Evolutionary conservation across 371 early-diverging fungal genomes (phyloP).

Genomic region (Nosema bombycis): DNA sequence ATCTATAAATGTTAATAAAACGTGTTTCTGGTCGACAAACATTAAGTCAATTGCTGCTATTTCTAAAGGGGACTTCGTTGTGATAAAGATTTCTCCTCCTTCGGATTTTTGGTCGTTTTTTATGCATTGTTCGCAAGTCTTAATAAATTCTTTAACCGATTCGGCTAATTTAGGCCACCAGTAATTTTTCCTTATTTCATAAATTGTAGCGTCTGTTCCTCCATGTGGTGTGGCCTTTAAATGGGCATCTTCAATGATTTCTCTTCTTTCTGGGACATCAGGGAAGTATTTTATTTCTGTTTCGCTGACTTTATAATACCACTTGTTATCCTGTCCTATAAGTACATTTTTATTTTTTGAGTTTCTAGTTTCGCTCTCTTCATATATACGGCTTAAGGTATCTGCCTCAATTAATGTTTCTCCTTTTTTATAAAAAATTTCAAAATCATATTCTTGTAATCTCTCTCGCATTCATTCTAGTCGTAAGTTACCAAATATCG

Average conservation of each 20-base stretch:
- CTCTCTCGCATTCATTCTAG: background rate
- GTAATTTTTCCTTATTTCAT: background rate
- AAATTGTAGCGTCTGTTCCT: background rate
- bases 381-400: constrained; percentile 41
- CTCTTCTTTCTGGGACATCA: too few relatives aligned
- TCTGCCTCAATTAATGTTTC: constrained; percentile 30
- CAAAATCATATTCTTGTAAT: constrained; percentile 33
- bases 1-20: constrained; percentile 25
- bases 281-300: too few relatives aligned
- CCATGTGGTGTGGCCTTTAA: background rate
- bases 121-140: background rate
- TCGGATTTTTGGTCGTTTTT: background rate
- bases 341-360: background rate
- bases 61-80: background rate
- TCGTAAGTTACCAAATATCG: background rate
- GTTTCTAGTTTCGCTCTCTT: background rate
- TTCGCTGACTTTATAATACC: too few relatives aligned
- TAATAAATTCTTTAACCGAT: background rate
- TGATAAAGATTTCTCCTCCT: background rate
- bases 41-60: too few relatives aligned
- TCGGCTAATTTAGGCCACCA: background rate
- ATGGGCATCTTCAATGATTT: background rate
- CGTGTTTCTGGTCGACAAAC: too few relatives aligned
- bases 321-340: too few relatives aligned
- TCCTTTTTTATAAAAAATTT: constrained; percentile 31